Base-by-base conservation (phyloP, 202 grass and related monocot genomes). In the Panicum virgatum region DNA sequence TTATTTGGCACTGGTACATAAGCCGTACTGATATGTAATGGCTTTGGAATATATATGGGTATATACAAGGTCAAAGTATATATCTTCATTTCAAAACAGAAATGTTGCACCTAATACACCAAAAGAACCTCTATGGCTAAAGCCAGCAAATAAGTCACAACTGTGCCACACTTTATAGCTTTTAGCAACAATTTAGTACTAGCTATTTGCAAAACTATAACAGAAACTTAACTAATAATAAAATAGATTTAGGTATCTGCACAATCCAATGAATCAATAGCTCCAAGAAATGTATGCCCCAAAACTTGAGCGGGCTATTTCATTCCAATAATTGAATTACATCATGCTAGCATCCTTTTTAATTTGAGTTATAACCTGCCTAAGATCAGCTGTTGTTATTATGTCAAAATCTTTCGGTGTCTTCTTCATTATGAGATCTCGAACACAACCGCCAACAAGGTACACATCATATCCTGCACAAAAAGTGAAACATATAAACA, bases 371-470 rank as follows among this genome's bases (percentile, higher is more conserved):
- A 77, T 84, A 96, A 99, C 96, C 92, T 99, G 81, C 77, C 47
- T 86, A 90, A 99, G 93, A 84, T 96, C 80, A 62, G 96, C 91
- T 79, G 96, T 86, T 2, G 93, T 99, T 89, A 99, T 93, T 83
- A 99, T 88, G 69, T 99, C 93, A 64, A 94, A 99, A 85, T 99
- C 93, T 86, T 99, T 99, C 26, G 96, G 93, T 19, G 60, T 92
- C 88, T 90, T 99, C 72, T 94, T 96, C 96, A 99, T 85, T 72
- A 99, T 85, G 81, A 96, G 87, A 92, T 99, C 96, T 59, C 91
- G 87, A 75, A 99, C 96, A 87, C 91, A 99, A 63, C 96, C 93
- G 20, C 91, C 93, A 60, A 99, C 96, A 56, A 99, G 80, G 85
- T 99, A 99, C 32, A 89, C 93, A 66, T 99, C 93, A 87, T 96